phyloP scores from a whole-genome alignment of 148 eudicot genomes.

The Selenicereus undatus region DNA sequence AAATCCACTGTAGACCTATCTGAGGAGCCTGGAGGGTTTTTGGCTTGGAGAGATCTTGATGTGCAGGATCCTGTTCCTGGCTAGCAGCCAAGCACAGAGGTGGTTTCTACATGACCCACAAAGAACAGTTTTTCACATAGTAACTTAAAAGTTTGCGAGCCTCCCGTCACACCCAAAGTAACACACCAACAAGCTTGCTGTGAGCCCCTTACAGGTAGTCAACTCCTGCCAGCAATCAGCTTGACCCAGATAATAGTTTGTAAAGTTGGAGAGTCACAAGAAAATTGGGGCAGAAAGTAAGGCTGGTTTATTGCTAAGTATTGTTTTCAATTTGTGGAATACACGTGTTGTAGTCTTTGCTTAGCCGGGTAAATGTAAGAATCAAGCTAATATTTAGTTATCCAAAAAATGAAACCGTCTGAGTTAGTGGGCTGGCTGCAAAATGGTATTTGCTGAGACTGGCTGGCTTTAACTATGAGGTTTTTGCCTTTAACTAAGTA shows the following conservation, averaged over 20 bases:
- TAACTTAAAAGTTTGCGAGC: not conserved
- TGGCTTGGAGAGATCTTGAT: not conserved
- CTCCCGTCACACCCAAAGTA: not conserved
- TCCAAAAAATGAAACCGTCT: too few species aligned
- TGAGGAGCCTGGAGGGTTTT: not conserved
- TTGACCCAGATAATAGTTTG: not conserved
- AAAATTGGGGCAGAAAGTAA: not conserved
- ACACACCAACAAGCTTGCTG: not conserved
- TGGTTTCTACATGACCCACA: not conserved
- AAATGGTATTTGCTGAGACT: not conserved
- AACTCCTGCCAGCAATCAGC: not conserved
- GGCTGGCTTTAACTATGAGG: not conserved
- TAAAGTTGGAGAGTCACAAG: too few species aligned
- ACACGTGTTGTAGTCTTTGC: not conserved
- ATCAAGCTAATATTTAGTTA: not conserved
- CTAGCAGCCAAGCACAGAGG: not conserved
- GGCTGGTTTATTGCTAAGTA: not conserved
- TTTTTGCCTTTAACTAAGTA: too few species aligned
- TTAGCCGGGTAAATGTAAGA: not conserved
- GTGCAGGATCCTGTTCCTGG: not conserved
- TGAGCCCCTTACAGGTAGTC: not conserved
- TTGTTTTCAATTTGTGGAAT: not conserved
- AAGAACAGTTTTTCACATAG: not conserved
- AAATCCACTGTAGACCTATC: not conserved
- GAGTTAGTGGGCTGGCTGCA: not conserved